Evolutionary conservation across 2,329 filamentous ascomycete genomes (phyloP).

Genomic region (Colletotrichum magnum): DNA sequence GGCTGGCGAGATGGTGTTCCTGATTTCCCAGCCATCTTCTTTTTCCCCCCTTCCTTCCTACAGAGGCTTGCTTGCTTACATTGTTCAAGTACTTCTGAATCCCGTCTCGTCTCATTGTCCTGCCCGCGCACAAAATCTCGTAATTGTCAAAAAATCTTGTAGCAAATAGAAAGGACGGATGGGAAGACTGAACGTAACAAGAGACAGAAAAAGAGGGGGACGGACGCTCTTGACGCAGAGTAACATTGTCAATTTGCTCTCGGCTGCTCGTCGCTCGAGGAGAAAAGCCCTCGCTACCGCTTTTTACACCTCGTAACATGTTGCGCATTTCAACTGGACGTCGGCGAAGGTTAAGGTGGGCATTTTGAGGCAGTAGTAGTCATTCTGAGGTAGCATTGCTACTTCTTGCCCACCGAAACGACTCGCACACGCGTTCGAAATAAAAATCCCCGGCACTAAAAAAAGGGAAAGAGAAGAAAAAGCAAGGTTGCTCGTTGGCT

Average conservation of each 20-base stretch:
- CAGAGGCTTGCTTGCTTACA: too few relatives aligned
- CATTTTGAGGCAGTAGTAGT: too few relatives aligned
- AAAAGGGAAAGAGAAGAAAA: neutral
- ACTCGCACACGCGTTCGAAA: neutral
- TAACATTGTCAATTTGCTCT: constrained; percentile 2
- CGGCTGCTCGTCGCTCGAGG: neutral
- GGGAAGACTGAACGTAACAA: neutral
- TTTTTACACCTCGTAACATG: neutral
- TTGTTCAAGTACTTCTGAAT: too few relatives aligned
- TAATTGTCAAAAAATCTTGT: neutral
- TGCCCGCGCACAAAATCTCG: neutral
- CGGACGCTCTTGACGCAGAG: neutral
- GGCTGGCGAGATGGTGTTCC: neutral
- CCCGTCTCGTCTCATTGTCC: neutral
- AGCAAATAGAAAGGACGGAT: neutral
- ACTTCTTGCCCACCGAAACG: neutral
- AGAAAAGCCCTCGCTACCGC: constrained; percentile 10
- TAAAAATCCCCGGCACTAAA: constrained; percentile 24
- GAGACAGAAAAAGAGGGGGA: neutral
- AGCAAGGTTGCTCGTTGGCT: too few relatives aligned
- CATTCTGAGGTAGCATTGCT: too few relatives aligned
- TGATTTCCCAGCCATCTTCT: constrained; percentile 25
- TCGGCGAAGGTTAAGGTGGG: too few relatives aligned
- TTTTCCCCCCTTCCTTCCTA: neutral
- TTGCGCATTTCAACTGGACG: too few relatives aligned